A percentile compares a stretch with the other conserved stretches of the same genome.
Evolutionary conservation across 208 protist species (phyloP).

Genomic region (Leishmania braziliensis): DNA sequence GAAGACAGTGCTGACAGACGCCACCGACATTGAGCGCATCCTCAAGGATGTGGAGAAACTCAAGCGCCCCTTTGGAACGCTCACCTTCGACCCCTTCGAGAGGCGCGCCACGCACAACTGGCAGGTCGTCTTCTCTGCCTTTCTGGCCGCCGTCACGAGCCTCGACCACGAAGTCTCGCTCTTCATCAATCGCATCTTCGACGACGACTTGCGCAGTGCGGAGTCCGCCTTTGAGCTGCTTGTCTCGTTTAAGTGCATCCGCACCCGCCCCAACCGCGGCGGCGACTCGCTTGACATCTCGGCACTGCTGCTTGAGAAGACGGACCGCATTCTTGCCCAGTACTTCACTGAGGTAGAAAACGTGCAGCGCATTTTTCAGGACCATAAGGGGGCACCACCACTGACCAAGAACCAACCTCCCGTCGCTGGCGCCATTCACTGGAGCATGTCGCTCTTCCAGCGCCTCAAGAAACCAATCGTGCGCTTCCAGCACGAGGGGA

Average conservation of each 20-base stretch:
- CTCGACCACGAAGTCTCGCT: constrained; percentile 94
- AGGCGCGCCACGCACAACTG: constrained; percentile 89
- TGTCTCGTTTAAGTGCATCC: constrained; percentile 96
- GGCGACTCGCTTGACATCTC: constrained; percentile 89
- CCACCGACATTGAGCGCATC: constrained; percentile 96
- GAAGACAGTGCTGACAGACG: constrained; percentile 96
- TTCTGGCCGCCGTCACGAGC: constrained; percentile 90
- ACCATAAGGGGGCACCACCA: constrained; percentile 91
- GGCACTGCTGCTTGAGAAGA: constrained; percentile 95
- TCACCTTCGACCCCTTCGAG: constrained; percentile 98
- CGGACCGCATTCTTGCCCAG: constrained; percentile 95
- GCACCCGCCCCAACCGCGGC: constrained; percentile 71
- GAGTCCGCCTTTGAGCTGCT: constrained; percentile 98
- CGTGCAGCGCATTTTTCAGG: constrained; percentile 93
- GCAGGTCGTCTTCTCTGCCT: constrained; percentile 92
- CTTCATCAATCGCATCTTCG: constrained; percentile 98
- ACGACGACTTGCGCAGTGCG: constrained; percentile 96
- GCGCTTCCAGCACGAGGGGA: constrained; percentile 93
- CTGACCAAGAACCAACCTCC: constrained; percentile 97
- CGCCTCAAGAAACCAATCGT: constrained; percentile 97
- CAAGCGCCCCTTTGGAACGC: constrained; percentile 94
- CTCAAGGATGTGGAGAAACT: constrained; percentile 94
- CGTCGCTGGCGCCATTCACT: constrained; percentile 96
- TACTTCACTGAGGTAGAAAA: constrained; percentile 94
- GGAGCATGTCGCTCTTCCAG: constrained; percentile 97